Percentiles rank a stretch among this genome's conserved stretches.
Evolutionary conservation across 306 rosid species (phyloP).

Genomic region (Adenanthera pavonina): DNA sequence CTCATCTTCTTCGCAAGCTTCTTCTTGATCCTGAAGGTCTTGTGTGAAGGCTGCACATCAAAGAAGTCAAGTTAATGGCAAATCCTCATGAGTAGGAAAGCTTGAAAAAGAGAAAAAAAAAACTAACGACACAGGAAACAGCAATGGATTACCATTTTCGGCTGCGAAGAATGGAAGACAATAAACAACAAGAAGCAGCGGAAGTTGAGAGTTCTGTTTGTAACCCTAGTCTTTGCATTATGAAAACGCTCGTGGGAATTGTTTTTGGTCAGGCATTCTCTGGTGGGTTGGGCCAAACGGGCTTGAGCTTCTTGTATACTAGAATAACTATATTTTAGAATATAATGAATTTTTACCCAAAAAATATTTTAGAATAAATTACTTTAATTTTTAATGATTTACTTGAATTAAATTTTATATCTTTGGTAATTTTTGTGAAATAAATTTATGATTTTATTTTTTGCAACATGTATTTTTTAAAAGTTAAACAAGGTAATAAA

Average conservation of each 20-base stretch:
- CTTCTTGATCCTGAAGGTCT: slow-evolving; percentile 89
- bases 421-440: no score
- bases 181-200: slow-evolving; percentile 28
- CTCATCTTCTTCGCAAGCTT: slow-evolving; percentile 96
- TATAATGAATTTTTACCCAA: no score
- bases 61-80: background rate
- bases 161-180: slow-evolving; percentile 25
- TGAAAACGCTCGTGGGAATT: background rate
- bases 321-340: background rate
- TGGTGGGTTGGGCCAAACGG: background rate
- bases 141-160: slow-evolving; percentile 55
- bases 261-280: background rate
- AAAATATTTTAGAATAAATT: background rate
- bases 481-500: no score
- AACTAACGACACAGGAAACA: background rate
- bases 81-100: background rate
- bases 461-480: no score
- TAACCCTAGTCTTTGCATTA: slow-evolving; percentile 33
- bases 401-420: background rate
- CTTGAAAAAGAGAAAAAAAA: background rate
- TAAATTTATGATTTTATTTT: no score
- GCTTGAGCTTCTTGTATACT: background rate
- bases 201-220: background rate
- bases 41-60: slow-evolving; percentile 75
- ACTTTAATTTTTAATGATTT: background rate